These are phyloP conservation scores for Fusarium tanahbumbuense DNA, from an alignment of 2,329 filamentous ascomycete species.

Conservation along the genomic window DNA sequence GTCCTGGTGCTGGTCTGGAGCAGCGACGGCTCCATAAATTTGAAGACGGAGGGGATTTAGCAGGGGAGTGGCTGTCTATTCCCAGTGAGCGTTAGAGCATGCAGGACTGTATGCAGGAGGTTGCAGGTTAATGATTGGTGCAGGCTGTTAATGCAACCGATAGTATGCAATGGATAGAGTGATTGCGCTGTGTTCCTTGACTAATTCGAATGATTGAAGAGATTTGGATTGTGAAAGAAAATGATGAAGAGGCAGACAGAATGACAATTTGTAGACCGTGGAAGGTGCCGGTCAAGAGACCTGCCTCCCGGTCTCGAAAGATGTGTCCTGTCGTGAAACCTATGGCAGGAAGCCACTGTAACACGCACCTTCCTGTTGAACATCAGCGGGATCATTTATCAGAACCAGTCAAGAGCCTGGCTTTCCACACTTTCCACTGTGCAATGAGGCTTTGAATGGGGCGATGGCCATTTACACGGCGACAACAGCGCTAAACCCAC, in stretches of 20 bases:
- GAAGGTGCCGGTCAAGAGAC: neutral
- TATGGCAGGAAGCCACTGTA: neutral
- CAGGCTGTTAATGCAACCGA: constrained; percentile 6
- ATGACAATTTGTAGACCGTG: neutral
- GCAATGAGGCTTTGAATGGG: constrained; percentile 24
- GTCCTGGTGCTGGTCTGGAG: constrained; percentile 18
- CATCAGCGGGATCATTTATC: constrained; percentile 10
- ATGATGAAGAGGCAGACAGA: neutral
- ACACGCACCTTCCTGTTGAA: constrained; percentile 11
- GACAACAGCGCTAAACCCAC: constrained; percentile 34
- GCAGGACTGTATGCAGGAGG: constrained; percentile 25
- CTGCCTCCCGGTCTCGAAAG: neutral
- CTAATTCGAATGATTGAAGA: neutral
- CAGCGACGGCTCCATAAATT: constrained; percentile 22
- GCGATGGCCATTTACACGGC: neutral
- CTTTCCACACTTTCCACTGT: constrained; percentile 13
- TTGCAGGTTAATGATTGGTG: constrained; percentile 27
- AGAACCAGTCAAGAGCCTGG: constrained; percentile 9
- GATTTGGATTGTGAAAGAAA: neutral
- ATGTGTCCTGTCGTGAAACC: neutral
- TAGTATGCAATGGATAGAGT: neutral
- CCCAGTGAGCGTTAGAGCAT: constrained; percentile 7
- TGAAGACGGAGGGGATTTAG: constrained; percentile 20
- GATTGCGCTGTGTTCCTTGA: neutral
- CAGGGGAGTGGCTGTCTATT: constrained; percentile 23